phyloP scores from a whole-genome alignment of 208 protist genomes.

The Trypanosoma melophagium region DNA sequence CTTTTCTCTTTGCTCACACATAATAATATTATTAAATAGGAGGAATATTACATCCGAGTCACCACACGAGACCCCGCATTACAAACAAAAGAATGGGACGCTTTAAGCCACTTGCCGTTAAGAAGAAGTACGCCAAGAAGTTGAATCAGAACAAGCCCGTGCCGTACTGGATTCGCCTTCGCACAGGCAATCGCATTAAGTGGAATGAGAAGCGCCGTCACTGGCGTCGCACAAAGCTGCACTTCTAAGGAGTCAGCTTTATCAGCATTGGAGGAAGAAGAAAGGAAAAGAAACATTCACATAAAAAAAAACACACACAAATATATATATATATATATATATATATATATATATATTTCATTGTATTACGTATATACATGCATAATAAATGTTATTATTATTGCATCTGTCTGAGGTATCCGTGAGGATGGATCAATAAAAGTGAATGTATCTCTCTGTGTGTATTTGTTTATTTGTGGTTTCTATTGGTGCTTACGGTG shows the following conservation, averaged over 20 bases:
- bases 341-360: too few relatives aligned
- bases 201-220: constrained; percentile 96
- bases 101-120: constrained; percentile 90
- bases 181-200: constrained; percentile 91
- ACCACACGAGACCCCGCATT: background rate
- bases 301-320: background rate
- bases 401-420: too few relatives aligned
- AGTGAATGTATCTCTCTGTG: constrained; percentile 3
- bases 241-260: constrained; percentile 56
- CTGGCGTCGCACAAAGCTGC: constrained; percentile 95
- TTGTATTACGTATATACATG: too few relatives aligned
- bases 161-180: constrained; percentile 93
- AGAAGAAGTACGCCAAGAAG: constrained; percentile 95
- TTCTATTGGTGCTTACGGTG: background rate
- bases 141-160: constrained; percentile 93
- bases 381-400: too few relatives aligned
- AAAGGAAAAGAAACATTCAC: too few relatives aligned
- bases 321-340: too few relatives aligned
- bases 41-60: background rate
- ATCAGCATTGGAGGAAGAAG: too few relatives aligned
- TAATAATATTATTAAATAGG: constrained; percentile 1
- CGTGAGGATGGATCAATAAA: too few relatives aligned
- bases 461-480: background rate
- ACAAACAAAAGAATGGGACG: constrained; percentile 65
- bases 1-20: background rate